phyloP scores from a whole-genome alignment of 2,329 filamentous ascomycete genomes.

The Aspergillus sp. region DNA sequence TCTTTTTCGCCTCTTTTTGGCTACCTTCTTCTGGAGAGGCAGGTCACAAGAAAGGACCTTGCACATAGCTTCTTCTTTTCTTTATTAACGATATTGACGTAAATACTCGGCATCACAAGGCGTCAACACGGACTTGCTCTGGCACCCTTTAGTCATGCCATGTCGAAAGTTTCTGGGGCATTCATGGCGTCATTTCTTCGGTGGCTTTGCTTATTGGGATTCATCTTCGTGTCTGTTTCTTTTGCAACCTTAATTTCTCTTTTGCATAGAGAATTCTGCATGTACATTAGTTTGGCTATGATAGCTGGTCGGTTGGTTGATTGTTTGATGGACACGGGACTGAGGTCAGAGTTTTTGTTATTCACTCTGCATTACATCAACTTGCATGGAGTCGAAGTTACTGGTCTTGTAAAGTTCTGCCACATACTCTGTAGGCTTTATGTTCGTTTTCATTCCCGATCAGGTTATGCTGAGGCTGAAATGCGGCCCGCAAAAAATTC shows the following conservation, averaged over 20 bases:
- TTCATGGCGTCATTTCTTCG: slow-evolving; percentile 13
- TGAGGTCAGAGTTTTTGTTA: neutral
- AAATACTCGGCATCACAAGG: slow-evolving; percentile 21
- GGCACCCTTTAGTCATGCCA: slow-evolving; percentile 6
- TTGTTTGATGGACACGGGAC: neutral
- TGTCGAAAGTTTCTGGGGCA: slow-evolving; percentile 14
- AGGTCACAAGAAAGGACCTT: neutral
- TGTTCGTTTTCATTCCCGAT: slow-evolving; percentile 11
- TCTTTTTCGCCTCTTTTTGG: neutral
- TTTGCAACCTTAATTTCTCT: slow-evolving; percentile 6
- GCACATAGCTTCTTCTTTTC: slow-evolving; percentile 13
- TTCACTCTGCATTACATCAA: neutral
- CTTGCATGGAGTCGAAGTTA: neutral
- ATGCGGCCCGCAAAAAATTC: slow-evolving; percentile 3
- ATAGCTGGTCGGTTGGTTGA: slow-evolving; percentile 1
- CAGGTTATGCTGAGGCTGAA: slow-evolving; percentile 9
- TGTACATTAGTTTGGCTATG: slow-evolving; percentile 15
- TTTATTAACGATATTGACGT: slow-evolving; percentile 18
- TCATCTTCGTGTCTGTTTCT: slow-evolving; percentile 6
- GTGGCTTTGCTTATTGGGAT: slow-evolving; percentile 1
- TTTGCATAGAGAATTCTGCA: slow-evolving; percentile 4
- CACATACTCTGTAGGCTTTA: too few species aligned
- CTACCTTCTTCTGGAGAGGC: too few species aligned
- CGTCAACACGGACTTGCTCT: slow-evolving; percentile 15
- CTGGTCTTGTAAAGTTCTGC: too few species aligned